phyloP scores from a whole-genome alignment of 345 rosid genomes.

The Rhizophora apiculata region DNA sequence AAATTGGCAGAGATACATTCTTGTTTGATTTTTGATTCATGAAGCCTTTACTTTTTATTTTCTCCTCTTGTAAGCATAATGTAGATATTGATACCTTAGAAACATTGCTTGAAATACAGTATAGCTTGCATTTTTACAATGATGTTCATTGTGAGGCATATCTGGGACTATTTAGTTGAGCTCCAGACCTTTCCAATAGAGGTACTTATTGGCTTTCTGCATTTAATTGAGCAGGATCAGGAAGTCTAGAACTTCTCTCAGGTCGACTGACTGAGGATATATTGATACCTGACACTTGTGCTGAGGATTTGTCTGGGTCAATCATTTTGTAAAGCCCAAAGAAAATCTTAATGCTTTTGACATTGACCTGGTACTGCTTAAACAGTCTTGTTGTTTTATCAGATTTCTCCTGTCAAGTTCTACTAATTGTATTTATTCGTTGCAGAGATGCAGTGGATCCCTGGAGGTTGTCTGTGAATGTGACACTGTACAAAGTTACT shows the following conservation, averaged over 20 bases:
- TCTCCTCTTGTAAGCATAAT: not conserved
- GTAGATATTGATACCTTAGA: not conserved
- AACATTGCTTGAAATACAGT: slow-evolving; percentile 14
- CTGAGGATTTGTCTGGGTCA: slow-evolving; percentile 97
- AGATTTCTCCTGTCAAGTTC: not conserved
- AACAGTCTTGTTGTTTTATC: slow-evolving; percentile 5
- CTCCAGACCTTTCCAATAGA: slow-evolving; percentile 15
- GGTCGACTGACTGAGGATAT: slow-evolving; percentile 89
- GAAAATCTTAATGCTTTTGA: slow-evolving; percentile 87
- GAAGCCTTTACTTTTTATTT: slow-evolving; percentile 23
- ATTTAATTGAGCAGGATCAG: slow-evolving; percentile 57
- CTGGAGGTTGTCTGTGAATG: slow-evolving; percentile 73
- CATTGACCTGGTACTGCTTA: slow-evolving; percentile 69
- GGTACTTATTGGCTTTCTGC: slow-evolving; percentile 16
- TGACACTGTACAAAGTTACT: slow-evolving; percentile 80
- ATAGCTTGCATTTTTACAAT: slow-evolving; percentile 33
- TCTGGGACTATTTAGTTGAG: slow-evolving; percentile 90
- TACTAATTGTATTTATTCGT: slow-evolving; percentile 15
- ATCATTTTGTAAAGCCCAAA: slow-evolving; percentile 68
- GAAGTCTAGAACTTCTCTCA: slow-evolving; percentile 88
- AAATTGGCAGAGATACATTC: slow-evolving; percentile 74
- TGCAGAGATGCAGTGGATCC: slow-evolving; percentile 72
- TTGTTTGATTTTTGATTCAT: slow-evolving; percentile 64
- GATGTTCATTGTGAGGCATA: slow-evolving; percentile 21
- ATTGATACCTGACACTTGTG: slow-evolving; percentile 79